phyloP scores from a whole-genome alignment of 140 eudicot genomes.

The Anethum foeniculum region DNA sequence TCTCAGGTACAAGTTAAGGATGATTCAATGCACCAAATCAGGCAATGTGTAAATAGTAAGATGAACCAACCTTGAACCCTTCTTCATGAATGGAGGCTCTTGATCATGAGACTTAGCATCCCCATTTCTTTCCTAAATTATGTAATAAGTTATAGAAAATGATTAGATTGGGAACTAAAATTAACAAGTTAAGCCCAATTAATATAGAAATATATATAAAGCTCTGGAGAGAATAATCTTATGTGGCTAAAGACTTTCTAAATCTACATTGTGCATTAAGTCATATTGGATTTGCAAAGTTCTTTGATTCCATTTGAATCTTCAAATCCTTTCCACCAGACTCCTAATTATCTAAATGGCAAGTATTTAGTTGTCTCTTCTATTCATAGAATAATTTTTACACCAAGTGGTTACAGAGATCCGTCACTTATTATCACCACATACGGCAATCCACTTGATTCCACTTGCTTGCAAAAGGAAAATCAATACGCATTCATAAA shows the following conservation, averaged over 20 bases:
- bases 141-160: slow-evolving; percentile 11
- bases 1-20: background rate
- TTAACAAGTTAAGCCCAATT: background rate
- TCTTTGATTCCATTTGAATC: background rate
- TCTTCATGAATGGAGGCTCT: slow-evolving; percentile 58
- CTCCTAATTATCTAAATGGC: background rate
- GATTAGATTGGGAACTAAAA: background rate
- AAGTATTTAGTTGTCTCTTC: background rate
- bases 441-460: background rate
- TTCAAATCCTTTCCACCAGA: background rate
- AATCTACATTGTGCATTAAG: background rate
- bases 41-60: slow-evolving; percentile 8
- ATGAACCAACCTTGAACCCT: slow-evolving; percentile 65
- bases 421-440: background rate
- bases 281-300: background rate
- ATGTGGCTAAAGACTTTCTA: background rate
- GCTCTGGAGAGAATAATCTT: background rate
- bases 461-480: background rate
- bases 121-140: slow-evolving; percentile 82
- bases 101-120: slow-evolving; percentile 60
- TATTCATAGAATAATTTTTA: background rate
- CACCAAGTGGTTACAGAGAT: background rate
- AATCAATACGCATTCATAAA: background rate
- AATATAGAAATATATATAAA: background rate
- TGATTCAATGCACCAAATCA: background rate